Evolutionary conservation across 1,284 basidiomycete species (phyloP).

Genomic region (Cerrena zonata): DNA sequence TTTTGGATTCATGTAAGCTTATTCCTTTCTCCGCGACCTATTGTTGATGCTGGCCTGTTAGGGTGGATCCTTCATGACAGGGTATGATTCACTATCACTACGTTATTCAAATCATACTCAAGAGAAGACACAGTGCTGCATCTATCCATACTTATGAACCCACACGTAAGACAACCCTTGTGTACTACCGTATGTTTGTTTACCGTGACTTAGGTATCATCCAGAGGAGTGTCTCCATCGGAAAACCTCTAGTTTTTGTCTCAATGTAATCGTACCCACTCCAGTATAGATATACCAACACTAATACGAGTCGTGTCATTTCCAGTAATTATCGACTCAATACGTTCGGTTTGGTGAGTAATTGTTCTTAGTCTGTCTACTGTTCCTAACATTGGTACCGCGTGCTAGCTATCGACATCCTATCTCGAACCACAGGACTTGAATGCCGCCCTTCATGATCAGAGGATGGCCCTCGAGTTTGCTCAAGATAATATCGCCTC

Average conservation of each 20-base stretch:
- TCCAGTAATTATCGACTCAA: conserved; percentile 52
- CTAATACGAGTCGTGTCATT: no score
- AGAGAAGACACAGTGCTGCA: conserved; percentile 30
- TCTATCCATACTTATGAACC: conserved; percentile 39
- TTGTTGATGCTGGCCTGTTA: conserved; percentile 19
- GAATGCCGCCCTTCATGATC: conserved; percentile 53
- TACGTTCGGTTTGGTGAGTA: conserved; percentile 52
- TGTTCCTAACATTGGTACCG: neutral
- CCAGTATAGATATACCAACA: no score
- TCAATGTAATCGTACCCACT: no score
- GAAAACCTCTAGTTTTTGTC: conserved; percentile 51
- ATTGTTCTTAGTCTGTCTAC: neutral
- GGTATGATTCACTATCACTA: conserved; percentile 32
- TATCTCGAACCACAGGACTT: conserved; percentile 44
- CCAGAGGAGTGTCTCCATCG: conserved; percentile 39
- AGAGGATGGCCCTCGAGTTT: conserved; percentile 53
- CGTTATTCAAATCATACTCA: neutral
- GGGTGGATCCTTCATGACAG: conserved; percentile 47
- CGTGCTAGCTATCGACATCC: conserved; percentile 48
- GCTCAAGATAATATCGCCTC: conserved; percentile 53
- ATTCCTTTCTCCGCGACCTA: no score
- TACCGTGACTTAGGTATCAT: conserved; percentile 36
- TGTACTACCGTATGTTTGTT: neutral
- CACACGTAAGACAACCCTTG: conserved; percentile 41
- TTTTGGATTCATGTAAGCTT: conserved; percentile 47